Conservation (phyloP, 805 yeast species). For the Jamesozyma jinghongensis region DNA sequence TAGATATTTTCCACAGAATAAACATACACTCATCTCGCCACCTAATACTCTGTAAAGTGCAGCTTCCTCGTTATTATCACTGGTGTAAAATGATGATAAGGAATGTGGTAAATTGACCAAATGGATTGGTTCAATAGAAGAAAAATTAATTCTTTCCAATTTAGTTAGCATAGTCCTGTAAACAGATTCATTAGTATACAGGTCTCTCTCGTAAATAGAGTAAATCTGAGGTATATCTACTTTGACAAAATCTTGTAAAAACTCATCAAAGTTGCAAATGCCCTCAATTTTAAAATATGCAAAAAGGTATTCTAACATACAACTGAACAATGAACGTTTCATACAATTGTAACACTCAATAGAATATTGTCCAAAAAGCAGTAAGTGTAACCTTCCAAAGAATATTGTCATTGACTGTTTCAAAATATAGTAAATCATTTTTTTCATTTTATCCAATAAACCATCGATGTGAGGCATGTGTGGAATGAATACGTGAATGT, state of each 20-base stretch:
- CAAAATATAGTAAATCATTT: background rate
- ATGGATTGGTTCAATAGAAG: conserved; percentile 4
- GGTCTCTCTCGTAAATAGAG: background rate
- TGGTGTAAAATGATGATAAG: conserved; percentile 7
- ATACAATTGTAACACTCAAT: conserved; percentile 1
- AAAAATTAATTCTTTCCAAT: conserved; percentile 1
- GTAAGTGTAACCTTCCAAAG: conserved; percentile 11
- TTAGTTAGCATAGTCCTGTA: background rate
- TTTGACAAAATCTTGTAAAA: conserved; percentile 2
- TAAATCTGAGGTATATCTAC: conserved; percentile 1
- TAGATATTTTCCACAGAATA: conserved; percentile 66
- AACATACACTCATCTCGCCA: conserved; percentile 74
- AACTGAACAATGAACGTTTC: background rate
- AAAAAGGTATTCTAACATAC: background rate
- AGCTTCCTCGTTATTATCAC: conserved; percentile 26
- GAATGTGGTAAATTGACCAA: conserved; percentile 9
- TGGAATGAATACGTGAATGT: background rate
- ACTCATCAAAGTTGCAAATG: conserved; percentile 1
- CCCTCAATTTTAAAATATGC: background rate
- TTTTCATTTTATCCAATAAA: background rate
- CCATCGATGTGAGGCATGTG: background rate
- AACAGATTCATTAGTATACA: background rate
- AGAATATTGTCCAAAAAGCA: conserved; percentile 11
- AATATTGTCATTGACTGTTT: conserved; percentile 13
- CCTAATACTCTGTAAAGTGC: conserved; percentile 30